These are phyloP conservation scores for Daldinia vernicosa DNA, from an alignment of 495 filamentous ascomycete species.

Conservation along the genomic window DNA sequence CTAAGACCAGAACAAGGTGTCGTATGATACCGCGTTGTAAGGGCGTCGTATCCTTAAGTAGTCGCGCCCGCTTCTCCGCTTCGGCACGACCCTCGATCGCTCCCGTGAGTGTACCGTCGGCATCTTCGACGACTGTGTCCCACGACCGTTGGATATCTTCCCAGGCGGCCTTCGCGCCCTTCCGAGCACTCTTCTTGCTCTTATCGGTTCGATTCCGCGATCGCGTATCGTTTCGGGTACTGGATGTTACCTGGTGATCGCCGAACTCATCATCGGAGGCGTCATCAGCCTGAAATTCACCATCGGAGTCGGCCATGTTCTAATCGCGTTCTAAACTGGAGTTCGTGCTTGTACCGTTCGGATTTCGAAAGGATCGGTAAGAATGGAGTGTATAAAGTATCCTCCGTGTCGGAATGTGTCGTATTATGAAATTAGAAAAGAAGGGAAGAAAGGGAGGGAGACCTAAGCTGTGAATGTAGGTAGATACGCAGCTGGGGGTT, in stretches of 20 bases:
- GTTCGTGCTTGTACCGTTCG: background rate
- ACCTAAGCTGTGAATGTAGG: background rate
- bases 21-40: constrained; percentile 96
- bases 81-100: constrained; percentile 51
- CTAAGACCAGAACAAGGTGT: constrained; percentile 89
- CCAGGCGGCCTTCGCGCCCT: constrained; percentile 53
- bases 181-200: constrained; percentile 42
- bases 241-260: constrained; percentile 57
- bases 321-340: background rate
- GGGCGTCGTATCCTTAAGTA: constrained; percentile 91
- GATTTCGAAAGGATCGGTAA: background rate
- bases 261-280: constrained; percentile 80
- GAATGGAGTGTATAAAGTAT: background rate
- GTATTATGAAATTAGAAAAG: constrained; percentile 2
- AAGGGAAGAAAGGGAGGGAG: constrained; percentile 1
- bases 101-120: constrained; percentile 52
- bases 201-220: constrained; percentile 41
- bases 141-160: constrained; percentile 60
- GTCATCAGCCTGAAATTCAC: constrained; percentile 78
- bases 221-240: constrained; percentile 31
- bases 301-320: constrained; percentile 78
- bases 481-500: constrained; percentile 4
- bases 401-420: background rate
- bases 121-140: constrained; percentile 55
- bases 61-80: constrained; percentile 58